Percentiles rank a stretch among this genome's conserved stretches.
phyloP scores from a whole-genome alignment of 768 basidiomycete genomes.

The Tulasnella sp. region DNA sequence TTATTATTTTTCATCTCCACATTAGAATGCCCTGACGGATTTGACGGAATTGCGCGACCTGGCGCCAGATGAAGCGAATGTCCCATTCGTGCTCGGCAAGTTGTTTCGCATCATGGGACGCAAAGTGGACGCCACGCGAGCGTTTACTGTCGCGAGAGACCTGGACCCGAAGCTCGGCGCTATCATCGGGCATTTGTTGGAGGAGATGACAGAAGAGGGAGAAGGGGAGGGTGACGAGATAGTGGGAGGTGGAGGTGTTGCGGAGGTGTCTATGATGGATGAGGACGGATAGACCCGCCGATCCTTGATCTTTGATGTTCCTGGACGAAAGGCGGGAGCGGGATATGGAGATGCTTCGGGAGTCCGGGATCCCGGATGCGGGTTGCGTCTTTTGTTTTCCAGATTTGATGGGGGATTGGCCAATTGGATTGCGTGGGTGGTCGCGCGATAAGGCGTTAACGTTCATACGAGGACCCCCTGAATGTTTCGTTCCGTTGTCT shows the following conservation, averaged over 20 bases:
- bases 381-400: no score
- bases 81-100: slow-evolving; percentile 91
- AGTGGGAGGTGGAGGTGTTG: background rate
- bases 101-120: slow-evolving; percentile 77
- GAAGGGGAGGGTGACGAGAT: background rate
- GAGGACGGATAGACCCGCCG: background rate
- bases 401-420: no score
- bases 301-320: no score
- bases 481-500: no score
- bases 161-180: slow-evolving; percentile 82
- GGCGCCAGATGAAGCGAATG: slow-evolving; percentile 93
- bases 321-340: no score
- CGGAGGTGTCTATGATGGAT: background rate
- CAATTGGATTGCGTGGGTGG: no score
- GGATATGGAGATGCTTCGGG: no score
- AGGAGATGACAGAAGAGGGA: slow-evolving; percentile 14
- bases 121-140: slow-evolving; percentile 66
- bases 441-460: no score
- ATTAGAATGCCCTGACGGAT: slow-evolving; percentile 67
- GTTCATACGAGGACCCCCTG: no score
- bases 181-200: slow-evolving; percentile 36
- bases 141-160: slow-evolving; percentile 85
- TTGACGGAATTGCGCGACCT: slow-evolving; percentile 68
- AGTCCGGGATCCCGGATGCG: no score
- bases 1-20: background rate